Conservation (phyloP, 192 early-diverging fungal genomes). For the Linnemannia exigua region DNA sequence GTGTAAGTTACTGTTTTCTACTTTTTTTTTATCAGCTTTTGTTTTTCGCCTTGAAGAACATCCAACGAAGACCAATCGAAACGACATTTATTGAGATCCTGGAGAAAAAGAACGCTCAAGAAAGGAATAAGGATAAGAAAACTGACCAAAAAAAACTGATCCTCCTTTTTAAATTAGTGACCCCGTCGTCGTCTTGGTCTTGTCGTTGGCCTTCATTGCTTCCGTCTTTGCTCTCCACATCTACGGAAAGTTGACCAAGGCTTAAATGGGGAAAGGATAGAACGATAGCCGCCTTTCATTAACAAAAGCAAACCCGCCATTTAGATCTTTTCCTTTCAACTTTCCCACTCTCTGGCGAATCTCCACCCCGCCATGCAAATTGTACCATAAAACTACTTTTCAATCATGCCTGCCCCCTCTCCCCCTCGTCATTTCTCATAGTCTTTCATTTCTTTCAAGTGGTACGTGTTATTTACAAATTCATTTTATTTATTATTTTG, state of each 20-base stretch:
- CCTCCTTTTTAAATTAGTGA: conserved; percentile 67
- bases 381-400: neutral
- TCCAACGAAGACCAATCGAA: too few relatives aligned
- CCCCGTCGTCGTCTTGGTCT: conserved; percentile 97
- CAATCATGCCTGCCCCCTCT: neutral
- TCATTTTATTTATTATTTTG: neutral
- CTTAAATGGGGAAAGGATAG: conserved; percentile 30
- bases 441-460: neutral
- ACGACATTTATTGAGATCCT: too few relatives aligned
- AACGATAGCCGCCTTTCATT: too few relatives aligned
- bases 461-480: neutral
- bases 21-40: neutral
- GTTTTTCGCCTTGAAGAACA: neutral
- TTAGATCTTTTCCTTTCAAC: conserved; percentile 2
- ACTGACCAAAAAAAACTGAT: too few relatives aligned
- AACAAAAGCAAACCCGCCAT: neutral
- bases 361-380: neutral
- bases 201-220: conserved; percentile 96
- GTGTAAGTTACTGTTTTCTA: conserved; percentile 63
- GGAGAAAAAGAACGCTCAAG: too few relatives aligned
- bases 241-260: conserved; percentile 86
- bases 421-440: neutral
- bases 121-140: too few relatives aligned
- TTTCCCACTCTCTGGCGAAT: conserved; percentile 12
- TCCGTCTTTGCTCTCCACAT: conserved; percentile 98